Evolutionary conservation across 139 green algal species (phyloP).

Genomic region (Auxenochlorella pyrenoidosa): DNA sequence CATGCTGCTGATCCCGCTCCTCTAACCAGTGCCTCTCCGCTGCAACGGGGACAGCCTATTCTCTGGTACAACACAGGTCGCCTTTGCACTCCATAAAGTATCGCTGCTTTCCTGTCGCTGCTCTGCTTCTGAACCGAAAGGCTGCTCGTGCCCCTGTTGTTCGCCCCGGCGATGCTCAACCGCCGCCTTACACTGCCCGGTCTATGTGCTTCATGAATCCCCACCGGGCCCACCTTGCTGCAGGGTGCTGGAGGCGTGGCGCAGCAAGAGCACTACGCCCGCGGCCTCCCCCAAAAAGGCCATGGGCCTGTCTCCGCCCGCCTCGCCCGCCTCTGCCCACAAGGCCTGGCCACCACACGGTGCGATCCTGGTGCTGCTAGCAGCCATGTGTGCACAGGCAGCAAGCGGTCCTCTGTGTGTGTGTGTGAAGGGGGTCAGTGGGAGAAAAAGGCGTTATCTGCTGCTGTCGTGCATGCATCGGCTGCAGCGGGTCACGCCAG

Average conservation of each 20-base stretch:
- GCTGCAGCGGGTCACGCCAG: too few species aligned
- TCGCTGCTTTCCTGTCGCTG: not conserved
- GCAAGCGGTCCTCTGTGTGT: too few species aligned
- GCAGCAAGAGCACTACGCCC: conserved; percentile 49
- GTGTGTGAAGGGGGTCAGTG: not conserved
- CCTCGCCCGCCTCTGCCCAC: not conserved
- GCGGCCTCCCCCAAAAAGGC: conserved; percentile 37
- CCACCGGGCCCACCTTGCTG: not conserved
- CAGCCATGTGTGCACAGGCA: not conserved
- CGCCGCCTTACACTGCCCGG: too few species aligned
- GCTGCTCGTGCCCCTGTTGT: too few species aligned
- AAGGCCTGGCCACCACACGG: not conserved
- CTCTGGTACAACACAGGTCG: not conserved
- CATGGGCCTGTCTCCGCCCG: not conserved
- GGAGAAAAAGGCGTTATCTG: not conserved
- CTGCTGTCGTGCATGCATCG: not conserved
- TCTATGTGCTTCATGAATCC: too few species aligned
- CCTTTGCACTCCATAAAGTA: not conserved
- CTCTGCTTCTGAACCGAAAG: too few species aligned
- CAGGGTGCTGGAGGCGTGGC: conserved; percentile 48
- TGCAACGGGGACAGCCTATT: too few species aligned
- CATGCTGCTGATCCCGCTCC: not conserved
- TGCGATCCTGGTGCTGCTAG: not conserved
- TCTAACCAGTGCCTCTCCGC: too few species aligned
- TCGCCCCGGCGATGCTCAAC: too few species aligned